Base-by-base conservation (phyloP, 176 grass and related monocot genomes). In the maize (Zea mays) region DNA sequence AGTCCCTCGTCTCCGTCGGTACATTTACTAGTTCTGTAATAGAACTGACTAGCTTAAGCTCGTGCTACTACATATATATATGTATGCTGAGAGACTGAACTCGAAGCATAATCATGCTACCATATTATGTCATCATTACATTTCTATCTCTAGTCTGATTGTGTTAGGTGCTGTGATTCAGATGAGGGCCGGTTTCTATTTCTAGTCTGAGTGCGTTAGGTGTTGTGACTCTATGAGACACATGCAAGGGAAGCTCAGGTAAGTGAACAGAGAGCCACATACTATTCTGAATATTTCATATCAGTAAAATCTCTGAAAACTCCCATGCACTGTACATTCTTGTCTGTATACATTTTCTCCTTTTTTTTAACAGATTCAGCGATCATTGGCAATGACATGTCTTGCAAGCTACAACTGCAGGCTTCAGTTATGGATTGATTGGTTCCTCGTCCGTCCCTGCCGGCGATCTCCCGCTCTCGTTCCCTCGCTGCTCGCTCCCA, bases 1-100 rank as follows among this genome's bases (percentile, higher is more conserved):
- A 71, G 76, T 88, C 82, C 76, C 76, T 77, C 40, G 44, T 45
- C 54, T 56, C 54, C 81, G n/a, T 88, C 77, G 19, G 58, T 70
- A 73, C 48, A 8, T 57, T 66, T 52, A 17, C 36, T 76, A 77
- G 39, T 65, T 48, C 52, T 88, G 75, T 77, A 67, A 37, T 76
- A 35, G 39, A 76, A 74, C 57, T 71, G 49, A 50, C 14, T 78
- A 59, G 27, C 3, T 38, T 38, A 70, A 70, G 49, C 43, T 69
- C 6, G 27, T 27, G 27, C 17, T 15, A 78, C 10, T 33, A 35
- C 56, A 39, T 15, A 15, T 9, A 65, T 52, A 41, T 27, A 15
- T 9, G 50, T 52, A 41, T 74, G 75, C 69, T 36, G 36, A 62
- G 69, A 63, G 47, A 77, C 47, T 82, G 19, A 83, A 83, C 74